phyloP scores from a whole-genome alignment of 306 rosid genomes.

The Cicer bijugum region DNA sequence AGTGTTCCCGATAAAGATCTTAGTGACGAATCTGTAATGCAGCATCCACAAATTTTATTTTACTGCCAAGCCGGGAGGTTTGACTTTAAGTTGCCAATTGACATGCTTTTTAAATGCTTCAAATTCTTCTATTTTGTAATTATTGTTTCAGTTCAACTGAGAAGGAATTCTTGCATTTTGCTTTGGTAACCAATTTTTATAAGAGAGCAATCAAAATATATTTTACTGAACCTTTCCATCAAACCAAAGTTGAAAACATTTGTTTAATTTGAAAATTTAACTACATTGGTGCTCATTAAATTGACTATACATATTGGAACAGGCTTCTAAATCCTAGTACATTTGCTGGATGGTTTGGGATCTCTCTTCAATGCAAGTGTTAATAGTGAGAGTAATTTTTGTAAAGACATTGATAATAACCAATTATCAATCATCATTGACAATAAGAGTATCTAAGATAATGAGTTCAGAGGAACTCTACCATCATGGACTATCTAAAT shows the following conservation, averaged over 20 bases:
- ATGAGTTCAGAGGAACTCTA: neutral
- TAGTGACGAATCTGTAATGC: slow-evolving; percentile 90
- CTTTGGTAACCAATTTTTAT: slow-evolving; percentile 10
- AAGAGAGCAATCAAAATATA: slow-evolving; percentile 27
- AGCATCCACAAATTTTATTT: slow-evolving; percentile 97
- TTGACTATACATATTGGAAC: slow-evolving; percentile 47
- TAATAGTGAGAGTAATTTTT: neutral
- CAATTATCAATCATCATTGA: slow-evolving; percentile 24
- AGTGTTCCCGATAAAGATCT: slow-evolving; percentile 98
- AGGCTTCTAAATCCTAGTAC: slow-evolving; percentile 97
- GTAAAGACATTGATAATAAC: neutral
- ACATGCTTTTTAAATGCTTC: slow-evolving; percentile 15
- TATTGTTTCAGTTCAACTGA: no score
- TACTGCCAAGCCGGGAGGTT: slow-evolving; percentile 99
- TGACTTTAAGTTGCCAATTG: slow-evolving; percentile 37
- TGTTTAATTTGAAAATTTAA: slow-evolving; percentile 31
- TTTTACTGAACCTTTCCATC: slow-evolving; percentile 20
- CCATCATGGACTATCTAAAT: neutral
- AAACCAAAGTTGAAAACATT: slow-evolving; percentile 15
- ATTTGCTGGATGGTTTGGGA: slow-evolving; percentile 98
- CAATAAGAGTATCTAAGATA: neutral
- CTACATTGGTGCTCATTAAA: slow-evolving; percentile 25
- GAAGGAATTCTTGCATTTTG: neutral
- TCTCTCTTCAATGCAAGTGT: slow-evolving; percentile 80
- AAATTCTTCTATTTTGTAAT: slow-evolving; percentile 2